Percentiles rank a stretch among this genome's conserved stretches.
These are phyloP conservation scores for Echeveria elegans DNA, from an alignment of 164 flowering plant genomes.

Conservation along the genomic window DNA sequence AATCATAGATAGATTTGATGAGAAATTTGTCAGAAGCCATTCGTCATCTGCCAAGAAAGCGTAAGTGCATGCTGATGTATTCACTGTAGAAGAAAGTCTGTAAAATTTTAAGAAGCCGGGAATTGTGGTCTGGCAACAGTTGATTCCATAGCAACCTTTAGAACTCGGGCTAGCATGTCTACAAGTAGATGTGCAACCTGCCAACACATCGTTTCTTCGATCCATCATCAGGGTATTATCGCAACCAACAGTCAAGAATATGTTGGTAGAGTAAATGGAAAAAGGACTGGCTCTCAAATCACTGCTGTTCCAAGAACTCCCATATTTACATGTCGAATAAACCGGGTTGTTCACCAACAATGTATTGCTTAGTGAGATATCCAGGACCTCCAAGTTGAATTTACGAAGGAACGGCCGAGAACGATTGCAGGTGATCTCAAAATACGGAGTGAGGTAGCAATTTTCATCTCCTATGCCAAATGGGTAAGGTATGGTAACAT, in stretches of 20 bases:
- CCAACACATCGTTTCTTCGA: neutral
- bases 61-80: neutral
- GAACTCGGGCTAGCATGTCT: neutral
- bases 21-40: neutral
- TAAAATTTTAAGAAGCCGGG: neutral
- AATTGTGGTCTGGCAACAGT: slow-evolving; percentile 6
- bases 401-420: neutral
- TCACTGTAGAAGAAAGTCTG: neutral
- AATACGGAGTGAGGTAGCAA: neutral
- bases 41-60: neutral
- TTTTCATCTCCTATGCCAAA: neutral
- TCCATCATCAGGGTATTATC: neutral
- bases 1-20: neutral
- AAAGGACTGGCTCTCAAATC: slow-evolving; percentile 3
- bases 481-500: neutral
- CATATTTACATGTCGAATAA: neutral
- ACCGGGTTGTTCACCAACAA: neutral
- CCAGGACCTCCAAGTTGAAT: neutral
- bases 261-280: neutral
- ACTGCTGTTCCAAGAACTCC: neutral
- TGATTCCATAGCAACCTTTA: neutral
- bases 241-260: neutral
- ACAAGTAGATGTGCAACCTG: neutral
- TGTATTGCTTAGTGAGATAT: neutral
- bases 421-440: neutral